These are phyloP conservation scores for Monosporascus sp. DNA, from an alignment of 2,329 filamentous ascomycete genomes.

Conservation along the genomic window DNA sequence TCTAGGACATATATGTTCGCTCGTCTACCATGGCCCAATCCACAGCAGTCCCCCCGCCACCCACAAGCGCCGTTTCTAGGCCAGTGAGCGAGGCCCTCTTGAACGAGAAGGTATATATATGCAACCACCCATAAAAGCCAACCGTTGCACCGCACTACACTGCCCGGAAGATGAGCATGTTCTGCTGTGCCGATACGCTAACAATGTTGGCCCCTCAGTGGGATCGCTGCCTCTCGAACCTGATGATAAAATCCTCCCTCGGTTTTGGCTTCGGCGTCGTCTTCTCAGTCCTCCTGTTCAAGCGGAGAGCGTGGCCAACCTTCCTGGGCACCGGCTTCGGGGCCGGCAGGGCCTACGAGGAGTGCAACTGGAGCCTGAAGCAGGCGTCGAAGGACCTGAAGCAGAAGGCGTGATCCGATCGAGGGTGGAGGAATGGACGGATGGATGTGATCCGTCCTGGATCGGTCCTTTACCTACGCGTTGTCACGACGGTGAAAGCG, in stretches of 20 bases:
- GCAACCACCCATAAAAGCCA: background rate
- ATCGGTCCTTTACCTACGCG: no score
- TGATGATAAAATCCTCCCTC: conserved; percentile 93
- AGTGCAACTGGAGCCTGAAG: conserved; percentile 82
- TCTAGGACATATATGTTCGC: conserved; percentile 7
- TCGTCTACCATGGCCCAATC: conserved; percentile 45
- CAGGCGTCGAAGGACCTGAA: conserved; percentile 54
- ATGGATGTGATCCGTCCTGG: background rate
- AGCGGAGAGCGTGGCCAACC: conserved; percentile 96
- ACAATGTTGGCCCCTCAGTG: conserved; percentile 55
- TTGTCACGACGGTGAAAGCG: no score
- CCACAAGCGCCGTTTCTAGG: conserved; percentile 60
- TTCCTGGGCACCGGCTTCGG: conserved; percentile 92
- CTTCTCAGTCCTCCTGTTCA: conserved; percentile 97
- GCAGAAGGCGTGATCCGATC: conserved; percentile 37
- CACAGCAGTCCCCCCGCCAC: conserved; percentile 48
- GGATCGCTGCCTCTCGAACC: conserved; percentile 96
- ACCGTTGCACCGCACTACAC: background rate
- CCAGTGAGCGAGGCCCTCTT: conserved; percentile 96
- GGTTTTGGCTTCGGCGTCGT: conserved; percentile 96
- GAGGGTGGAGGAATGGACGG: background rate
- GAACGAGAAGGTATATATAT: conserved; percentile 83
- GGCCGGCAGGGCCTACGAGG: conserved; percentile 93
- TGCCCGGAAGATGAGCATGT: background rate
- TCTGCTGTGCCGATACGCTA: conserved; percentile 4